These are phyloP conservation scores for Yamadazyma nakazawae DNA, from an alignment of 805 yeast genomes.

Conservation along the genomic window DNA sequence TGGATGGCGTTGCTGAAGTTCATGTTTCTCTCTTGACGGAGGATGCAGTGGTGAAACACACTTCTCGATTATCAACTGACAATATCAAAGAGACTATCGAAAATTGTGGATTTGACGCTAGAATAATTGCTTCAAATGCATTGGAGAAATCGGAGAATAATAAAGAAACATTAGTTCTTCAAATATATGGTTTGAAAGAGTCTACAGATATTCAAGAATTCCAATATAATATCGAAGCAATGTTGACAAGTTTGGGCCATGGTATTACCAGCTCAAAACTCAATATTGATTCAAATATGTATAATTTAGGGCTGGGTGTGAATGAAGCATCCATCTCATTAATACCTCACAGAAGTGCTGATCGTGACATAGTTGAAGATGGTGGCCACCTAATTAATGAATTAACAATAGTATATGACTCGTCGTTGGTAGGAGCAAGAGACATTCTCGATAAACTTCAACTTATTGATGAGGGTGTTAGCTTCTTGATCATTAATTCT, in stretches of 20 bases:
- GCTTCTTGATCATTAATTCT: slow-evolving; percentile 45
- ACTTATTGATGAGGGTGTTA: slow-evolving; percentile 51
- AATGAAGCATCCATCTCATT: slow-evolving; percentile 2
- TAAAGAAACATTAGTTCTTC: slow-evolving; percentile 28
- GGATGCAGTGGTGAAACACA: slow-evolving; percentile 58
- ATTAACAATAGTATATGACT: slow-evolving; percentile 46
- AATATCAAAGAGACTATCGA: slow-evolving; percentile 56
- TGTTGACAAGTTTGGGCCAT: slow-evolving; percentile 25
- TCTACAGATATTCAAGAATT: slow-evolving; percentile 25
- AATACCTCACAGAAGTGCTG: slow-evolving; percentile 1
- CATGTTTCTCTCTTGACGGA: slow-evolving; percentile 76
- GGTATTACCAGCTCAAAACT: slow-evolving; percentile 28
- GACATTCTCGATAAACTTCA: slow-evolving; percentile 46
- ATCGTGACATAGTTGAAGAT: slow-evolving; percentile 9
- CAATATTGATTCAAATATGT: slow-evolving; percentile 18
- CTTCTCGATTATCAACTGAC: slow-evolving; percentile 25
- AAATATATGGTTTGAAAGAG: slow-evolving; percentile 31
- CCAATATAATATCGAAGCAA: slow-evolving; percentile 41
- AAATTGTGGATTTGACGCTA: slow-evolving; percentile 45
- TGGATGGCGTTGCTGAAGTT: slow-evolving; percentile 51
- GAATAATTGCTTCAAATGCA: slow-evolving; percentile 2
- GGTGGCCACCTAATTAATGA: slow-evolving; percentile 25
- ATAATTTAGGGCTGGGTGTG: slow-evolving; percentile 8
- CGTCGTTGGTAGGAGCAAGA: slow-evolving; percentile 58
- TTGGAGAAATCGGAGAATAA: slow-evolving; percentile 14